phyloP scores from a whole-genome alignment of 1,139 yeast genomes.

The Hemisphaericaspora xylanilytica region DNA sequence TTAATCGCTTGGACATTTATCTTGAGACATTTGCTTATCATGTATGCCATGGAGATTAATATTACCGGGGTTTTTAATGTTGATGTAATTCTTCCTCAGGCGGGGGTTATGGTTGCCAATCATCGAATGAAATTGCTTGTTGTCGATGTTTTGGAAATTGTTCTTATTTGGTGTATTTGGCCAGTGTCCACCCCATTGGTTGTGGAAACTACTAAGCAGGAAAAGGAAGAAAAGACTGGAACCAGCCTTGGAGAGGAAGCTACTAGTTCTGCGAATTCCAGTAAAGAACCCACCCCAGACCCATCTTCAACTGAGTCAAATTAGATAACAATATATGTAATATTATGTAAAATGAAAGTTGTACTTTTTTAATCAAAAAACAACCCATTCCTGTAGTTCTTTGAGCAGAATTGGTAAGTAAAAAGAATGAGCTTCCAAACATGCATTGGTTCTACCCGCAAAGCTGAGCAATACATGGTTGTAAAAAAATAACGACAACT shows the following conservation, averaged over 20 bases:
- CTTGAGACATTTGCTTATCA: conserved; percentile 7
- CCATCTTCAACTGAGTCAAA: no score
- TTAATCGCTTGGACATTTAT: conserved; percentile 11
- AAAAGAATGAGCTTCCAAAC: no score
- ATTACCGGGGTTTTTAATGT: conserved; percentile 14
- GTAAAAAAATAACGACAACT: conserved; percentile 43
- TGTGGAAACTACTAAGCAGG: conserved; percentile 1
- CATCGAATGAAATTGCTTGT: conserved; percentile 8
- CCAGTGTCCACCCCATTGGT: conserved; percentile 6
- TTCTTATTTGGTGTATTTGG: conserved; percentile 15
- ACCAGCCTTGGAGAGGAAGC: conserved; percentile 1
- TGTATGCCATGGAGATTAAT: conserved; percentile 3
- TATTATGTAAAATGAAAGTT: no score
- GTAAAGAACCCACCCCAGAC: no score
- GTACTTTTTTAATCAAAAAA: no score
- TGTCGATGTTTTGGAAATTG: conserved; percentile 11
- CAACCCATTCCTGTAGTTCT: no score
- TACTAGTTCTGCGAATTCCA: background rate
- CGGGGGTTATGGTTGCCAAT: conserved; percentile 11
- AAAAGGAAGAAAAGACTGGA: conserved; percentile 1
- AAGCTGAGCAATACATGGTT: no score
- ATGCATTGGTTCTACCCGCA: no score
- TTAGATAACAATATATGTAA: no score
- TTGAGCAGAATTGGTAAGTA: no score
- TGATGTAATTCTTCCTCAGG: conserved; percentile 11